Evolutionary conservation across 2,329 filamentous ascomycete genomes (phyloP).

Genomic region (Aureobasidium zeae): DNA sequence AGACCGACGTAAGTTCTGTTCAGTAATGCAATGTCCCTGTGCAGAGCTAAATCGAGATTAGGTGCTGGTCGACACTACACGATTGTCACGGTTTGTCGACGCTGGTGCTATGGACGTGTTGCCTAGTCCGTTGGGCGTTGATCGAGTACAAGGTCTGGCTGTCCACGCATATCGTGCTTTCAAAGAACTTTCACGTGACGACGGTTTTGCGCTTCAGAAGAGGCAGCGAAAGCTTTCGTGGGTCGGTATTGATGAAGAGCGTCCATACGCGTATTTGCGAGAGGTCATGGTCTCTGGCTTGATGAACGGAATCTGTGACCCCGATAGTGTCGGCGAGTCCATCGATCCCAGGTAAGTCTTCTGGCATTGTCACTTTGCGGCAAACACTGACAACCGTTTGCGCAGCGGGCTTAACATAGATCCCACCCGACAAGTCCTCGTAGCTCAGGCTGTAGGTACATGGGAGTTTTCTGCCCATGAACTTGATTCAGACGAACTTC

Average conservation of each 20-base stretch:
- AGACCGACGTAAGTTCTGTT: slow-evolving; percentile 9
- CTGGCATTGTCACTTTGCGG: background rate
- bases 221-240: slow-evolving; percentile 78
- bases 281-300: slow-evolving; percentile 90
- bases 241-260: slow-evolving; percentile 77
- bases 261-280: slow-evolving; percentile 79
- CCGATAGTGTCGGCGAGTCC: slow-evolving; percentile 52
- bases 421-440: slow-evolving; percentile 52
- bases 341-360: slow-evolving; percentile 49
- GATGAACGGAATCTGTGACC: slow-evolving; percentile 81
- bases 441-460: slow-evolving; percentile 60
- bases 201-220: slow-evolving; percentile 62
- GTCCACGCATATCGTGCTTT: slow-evolving; percentile 77
- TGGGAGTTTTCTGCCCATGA: slow-evolving; percentile 90
- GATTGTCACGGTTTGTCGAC: slow-evolving; percentile 45
- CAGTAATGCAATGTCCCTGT: background rate
- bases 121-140: slow-evolving; percentile 64
- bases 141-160: slow-evolving; percentile 65
- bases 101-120: slow-evolving; percentile 81
- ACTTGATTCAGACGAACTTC: slow-evolving; percentile 80
- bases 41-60: slow-evolving; percentile 12
- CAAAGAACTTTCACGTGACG: slow-evolving; percentile 64
- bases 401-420: slow-evolving; percentile 58
- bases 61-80: slow-evolving; percentile 9
- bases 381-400: background rate